Evolutionary conservation across 768 basidiomycete genomes (phyloP), one percentile per base, ranked within the genome.

Genomic region (Rickenella mellea): DNA sequence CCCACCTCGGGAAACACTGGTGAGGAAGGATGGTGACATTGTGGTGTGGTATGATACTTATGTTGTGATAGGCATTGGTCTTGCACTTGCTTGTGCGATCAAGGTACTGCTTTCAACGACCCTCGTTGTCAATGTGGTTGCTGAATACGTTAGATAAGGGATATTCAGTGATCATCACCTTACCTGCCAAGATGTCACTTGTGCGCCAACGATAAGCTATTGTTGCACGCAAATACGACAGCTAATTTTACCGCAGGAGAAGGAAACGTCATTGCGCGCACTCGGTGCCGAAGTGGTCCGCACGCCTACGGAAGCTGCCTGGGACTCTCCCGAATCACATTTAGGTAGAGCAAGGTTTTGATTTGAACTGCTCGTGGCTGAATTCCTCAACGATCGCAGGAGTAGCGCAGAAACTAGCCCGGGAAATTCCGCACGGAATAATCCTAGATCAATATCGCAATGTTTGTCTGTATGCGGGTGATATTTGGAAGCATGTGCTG

Each of bases 1-100:
- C 90, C 96, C 0, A 96, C 88, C 7, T 89, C 87, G 9, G 91
- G 91, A 17, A 94, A 96, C 54, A 94, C 92, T n/a, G 92, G 91
- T 89, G 52, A 33, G 73, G n/a, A n/a, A n/a, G n/a, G n/a, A n/a
- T n/a, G n/a, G n/a, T n/a, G n/a, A n/a, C n/a, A n/a, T n/a, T n/a
- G n/a, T n/a, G n/a, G n/a, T n/a, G n/a, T n/a, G n/a, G n/a, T 36
- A 8, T 12, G 19, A 36, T 7, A 36, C 33, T 36, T 22, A 36
- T 27, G 32, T 42, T 27, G 10, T 24, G 37, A 15, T 37, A 90
- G 89, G 92, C 5, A 94, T 99, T 47, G 96, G 93, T 1, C 68
- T 99, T 9, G 93, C 93, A 3, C 74, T 98, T 70, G 81, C 87
- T 0, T 88, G 89, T 51, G 91, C 93, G 10, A 78, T 98, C 64